A percentile compares a stretch with the other conserved stretches of the same genome.
Evolutionary conservation across 495 filamentous ascomycete genomes (phyloP).

Genomic region (Lepraria neglecta): DNA sequence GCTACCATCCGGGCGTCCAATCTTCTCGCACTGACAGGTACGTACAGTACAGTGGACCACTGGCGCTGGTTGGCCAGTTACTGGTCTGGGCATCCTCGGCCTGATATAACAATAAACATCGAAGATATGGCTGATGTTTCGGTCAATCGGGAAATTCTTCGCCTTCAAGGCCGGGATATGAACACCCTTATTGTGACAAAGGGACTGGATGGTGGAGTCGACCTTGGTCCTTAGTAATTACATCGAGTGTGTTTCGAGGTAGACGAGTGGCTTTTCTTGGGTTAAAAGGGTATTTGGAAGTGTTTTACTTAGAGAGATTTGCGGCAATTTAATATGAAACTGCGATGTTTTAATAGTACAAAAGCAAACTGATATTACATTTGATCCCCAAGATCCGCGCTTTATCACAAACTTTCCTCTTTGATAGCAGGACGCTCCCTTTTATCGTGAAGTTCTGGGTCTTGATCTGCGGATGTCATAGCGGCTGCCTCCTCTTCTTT

Average conservation of each 20-base stretch:
- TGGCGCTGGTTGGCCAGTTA: constrained; percentile 8
- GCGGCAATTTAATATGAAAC: no score
- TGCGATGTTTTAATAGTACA: no score
- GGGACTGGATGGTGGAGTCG: background rate
- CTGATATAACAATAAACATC: constrained; percentile 1
- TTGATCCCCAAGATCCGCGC: no score
- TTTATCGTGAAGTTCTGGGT: background rate
- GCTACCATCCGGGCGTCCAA: background rate
- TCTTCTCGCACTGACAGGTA: background rate
- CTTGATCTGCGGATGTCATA: background rate
- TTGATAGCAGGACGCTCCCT: background rate
- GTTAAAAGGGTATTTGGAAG: background rate
- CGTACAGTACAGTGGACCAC: background rate
- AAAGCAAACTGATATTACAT: no score
- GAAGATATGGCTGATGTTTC: background rate
- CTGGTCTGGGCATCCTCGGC: background rate
- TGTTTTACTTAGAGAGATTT: no score
- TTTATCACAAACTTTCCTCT: background rate
- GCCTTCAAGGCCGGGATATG: background rate
- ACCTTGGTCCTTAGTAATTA: background rate
- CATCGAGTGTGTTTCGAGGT: background rate
- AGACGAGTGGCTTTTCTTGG: background rate
- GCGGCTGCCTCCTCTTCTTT: background rate
- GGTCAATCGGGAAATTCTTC: background rate
- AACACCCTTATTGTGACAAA: background rate